Evolutionary conservation across 768 basidiomycete genomes (phyloP).

Genomic region (Lactarius tabidus): DNA sequence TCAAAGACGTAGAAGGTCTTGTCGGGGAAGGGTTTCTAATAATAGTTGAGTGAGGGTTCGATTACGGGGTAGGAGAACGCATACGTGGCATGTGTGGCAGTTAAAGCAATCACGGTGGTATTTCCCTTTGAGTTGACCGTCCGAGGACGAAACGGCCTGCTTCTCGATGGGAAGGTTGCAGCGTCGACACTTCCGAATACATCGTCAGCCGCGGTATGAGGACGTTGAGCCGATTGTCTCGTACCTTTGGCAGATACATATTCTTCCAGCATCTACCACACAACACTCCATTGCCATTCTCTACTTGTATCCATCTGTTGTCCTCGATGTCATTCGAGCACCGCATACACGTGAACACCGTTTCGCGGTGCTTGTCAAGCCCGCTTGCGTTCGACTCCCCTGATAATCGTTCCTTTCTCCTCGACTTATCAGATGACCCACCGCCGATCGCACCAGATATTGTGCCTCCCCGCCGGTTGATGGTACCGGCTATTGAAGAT

Average conservation of each 20-base stretch:
- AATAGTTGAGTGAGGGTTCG: constrained; percentile 4
- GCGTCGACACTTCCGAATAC: constrained; percentile 64
- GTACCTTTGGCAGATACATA: constrained; percentile 86
- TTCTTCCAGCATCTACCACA: constrained; percentile 95
- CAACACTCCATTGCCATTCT: constrained; percentile 60
- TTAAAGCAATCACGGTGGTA: constrained; percentile 92
- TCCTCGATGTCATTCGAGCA: constrained; percentile 71
- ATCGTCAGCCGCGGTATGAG: constrained; percentile 12
- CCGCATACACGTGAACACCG: constrained; percentile 47
- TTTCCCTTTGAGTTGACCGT: constrained; percentile 94
- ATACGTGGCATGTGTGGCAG: constrained; percentile 76
- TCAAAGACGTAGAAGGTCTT: constrained; percentile 89
- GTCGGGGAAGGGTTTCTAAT: constrained; percentile 83
- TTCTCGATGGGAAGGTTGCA: constrained; percentile 87
- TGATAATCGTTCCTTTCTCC: constrained; percentile 31
- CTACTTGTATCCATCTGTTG: constrained; percentile 78
- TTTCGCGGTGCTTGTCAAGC: constrained; percentile 12
- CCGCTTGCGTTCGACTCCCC: constrained; percentile 17
- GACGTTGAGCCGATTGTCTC: constrained; percentile 1
- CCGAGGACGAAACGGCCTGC: constrained; percentile 84
- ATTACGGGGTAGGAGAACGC: constrained; percentile 23
- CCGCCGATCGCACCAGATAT: constrained; percentile 33
- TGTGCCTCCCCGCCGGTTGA: constrained; percentile 26
- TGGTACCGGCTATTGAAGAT: constrained; percentile 28
- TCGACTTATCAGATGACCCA: constrained; percentile 18